Base-by-base conservation (phyloP, 1,139 yeast genomes). In the Debaryomycetaceae sp. region DNA sequence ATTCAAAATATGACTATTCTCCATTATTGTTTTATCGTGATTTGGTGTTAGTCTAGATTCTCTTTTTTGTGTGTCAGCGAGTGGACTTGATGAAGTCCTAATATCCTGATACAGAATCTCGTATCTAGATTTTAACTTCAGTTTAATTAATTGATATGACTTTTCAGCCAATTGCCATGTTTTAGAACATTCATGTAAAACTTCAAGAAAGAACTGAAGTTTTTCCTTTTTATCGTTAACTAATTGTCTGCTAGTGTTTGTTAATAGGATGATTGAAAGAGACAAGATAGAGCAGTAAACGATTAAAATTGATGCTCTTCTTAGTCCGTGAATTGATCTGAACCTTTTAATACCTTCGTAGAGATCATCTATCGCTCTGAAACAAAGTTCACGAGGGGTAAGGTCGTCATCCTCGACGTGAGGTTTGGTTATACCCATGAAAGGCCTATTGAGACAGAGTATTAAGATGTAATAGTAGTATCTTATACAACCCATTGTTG, bases 381-480 rank as follows among this genome's bases (percentile, higher is more conserved):
- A 51, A 47, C 78, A 72, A 17, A 74, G 65, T 42, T 60, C 55
- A 6, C 66, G 58, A 0, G 71, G 69, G 17, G 68, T 60, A 29
- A 72, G 56, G 43, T 49, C 47, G 44, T 50, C 47, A 17, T 48
- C 43, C 14, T 54, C 45, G 11, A 44, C 41, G 6, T 39, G 46
- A 8, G 45, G 46, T 11, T 45, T 42, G 20, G 52, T 52, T n/a
- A 58, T 48, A 29, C 73, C 75, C 39, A 82, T 72, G 53, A 81
- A 81, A 1, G 86, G 86, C 39, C 84, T 67, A 56, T 81, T 81
- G 42, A 81, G 69, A 48, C 84, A 80, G 23, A 81, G 63, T 6
- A 78, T 59, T 5, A 80, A 71, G 38, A 81, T 76, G 54, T 80
- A 81, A 55, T 81, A 82, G 55, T 79, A 80, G 56, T 79, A 81